Evolutionary conservation across 1,284 basidiomycete species (phyloP).

Genomic region (Cystobasidium slooffiae): DNA sequence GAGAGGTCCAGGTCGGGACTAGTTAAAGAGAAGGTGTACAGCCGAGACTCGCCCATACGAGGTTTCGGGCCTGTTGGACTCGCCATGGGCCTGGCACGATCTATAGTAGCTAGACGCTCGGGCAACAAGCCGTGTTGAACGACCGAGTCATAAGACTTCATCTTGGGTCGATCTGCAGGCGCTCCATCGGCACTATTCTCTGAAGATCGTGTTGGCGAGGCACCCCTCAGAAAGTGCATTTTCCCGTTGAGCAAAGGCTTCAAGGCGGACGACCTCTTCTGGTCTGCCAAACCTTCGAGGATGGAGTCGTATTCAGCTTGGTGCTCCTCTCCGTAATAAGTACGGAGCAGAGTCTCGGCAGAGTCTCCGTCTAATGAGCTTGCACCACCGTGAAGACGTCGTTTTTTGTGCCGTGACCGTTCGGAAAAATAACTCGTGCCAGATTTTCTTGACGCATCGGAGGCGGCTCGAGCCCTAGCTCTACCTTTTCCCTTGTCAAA

Average conservation of each 20-base stretch:
- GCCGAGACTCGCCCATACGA: neutral
- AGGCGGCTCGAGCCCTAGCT: neutral
- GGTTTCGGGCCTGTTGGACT: neutral
- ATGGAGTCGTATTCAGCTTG: neutral
- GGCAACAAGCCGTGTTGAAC: neutral
- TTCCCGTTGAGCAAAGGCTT: neutral
- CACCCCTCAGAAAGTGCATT: neutral
- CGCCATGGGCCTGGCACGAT: neutral
- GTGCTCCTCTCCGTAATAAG: neutral
- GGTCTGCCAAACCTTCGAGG: neutral
- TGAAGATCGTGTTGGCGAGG: neutral
- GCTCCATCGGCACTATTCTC: neutral
- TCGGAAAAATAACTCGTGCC: neutral
- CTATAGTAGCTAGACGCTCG: conserved; percentile 18
- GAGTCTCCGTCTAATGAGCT: neutral
- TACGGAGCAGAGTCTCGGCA: neutral
- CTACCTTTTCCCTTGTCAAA: neutral
- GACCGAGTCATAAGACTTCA: neutral
- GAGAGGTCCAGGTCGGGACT: neutral
- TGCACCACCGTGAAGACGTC: neutral
- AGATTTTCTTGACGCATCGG: conserved; percentile 6
- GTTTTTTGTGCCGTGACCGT: neutral
- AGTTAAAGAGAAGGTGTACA: conserved; percentile 9
- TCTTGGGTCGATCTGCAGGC: neutral
- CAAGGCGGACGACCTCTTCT: neutral